phyloP scores from a whole-genome alignment of 1,139 yeast species.

The Kodamaea suecica region DNA sequence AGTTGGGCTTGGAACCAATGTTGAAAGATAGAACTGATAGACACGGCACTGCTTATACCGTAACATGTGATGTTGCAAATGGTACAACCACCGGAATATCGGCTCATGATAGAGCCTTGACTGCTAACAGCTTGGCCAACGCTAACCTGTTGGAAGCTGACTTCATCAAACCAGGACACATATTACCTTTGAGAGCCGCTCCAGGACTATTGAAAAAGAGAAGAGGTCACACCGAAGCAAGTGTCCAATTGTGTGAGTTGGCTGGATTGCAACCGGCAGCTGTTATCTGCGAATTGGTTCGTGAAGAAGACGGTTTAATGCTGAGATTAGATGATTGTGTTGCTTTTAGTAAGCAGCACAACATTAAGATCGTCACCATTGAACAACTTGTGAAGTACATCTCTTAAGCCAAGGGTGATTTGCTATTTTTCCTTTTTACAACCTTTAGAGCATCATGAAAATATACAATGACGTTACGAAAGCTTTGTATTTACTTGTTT shows the following conservation, averaged over 20 bases:
- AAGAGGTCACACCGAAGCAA: slow-evolving; percentile 98
- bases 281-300: slow-evolving; percentile 89
- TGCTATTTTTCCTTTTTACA: not conserved
- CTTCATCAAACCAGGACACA: slow-evolving; percentile 89
- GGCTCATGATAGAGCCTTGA: slow-evolving; percentile 89
- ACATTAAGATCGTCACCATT: slow-evolving; percentile 74
- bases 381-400: slow-evolving; percentile 65
- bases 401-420: not conserved
- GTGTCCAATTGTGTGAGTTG: slow-evolving; percentile 78
- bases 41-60: slow-evolving; percentile 96
- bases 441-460: too few species aligned
- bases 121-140: slow-evolving; percentile 70
- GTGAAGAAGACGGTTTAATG: slow-evolving; percentile 93
- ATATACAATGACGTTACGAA: too few species aligned
- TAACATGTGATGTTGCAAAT: slow-evolving; percentile 77
- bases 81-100: slow-evolving; percentile 98
- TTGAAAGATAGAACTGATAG: slow-evolving; percentile 64
- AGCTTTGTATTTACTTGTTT: too few species aligned
- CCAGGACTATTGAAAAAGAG: slow-evolving; percentile 80
- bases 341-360: slow-evolving; percentile 59
- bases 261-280: slow-evolving; percentile 84
- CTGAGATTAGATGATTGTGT: slow-evolving; percentile 88
- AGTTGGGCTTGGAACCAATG: slow-evolving; percentile 79
- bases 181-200: slow-evolving; percentile 87
- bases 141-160: slow-evolving; percentile 54